Percentiles rank a stretch among this genome's conserved stretches.
These are phyloP conservation scores for Saussurea involucrata DNA, from an alignment of 129 eudicot genomes.

Conservation along the genomic window DNA sequence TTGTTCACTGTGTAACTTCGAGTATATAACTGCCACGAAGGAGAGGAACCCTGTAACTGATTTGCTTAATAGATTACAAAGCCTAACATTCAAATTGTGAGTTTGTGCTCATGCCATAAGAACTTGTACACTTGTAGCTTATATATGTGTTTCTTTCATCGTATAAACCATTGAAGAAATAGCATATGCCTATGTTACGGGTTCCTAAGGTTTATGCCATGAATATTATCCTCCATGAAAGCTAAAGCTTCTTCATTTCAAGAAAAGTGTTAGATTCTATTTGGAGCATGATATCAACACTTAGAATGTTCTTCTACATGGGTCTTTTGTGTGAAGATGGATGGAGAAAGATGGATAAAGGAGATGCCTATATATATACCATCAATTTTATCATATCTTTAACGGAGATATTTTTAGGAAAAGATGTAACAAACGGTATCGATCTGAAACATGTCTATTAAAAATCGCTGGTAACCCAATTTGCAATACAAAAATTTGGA, in stretches of 20 bases:
- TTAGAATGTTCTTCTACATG: conserved; percentile 9
- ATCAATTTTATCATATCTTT: not conserved
- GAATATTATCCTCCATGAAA: conserved; percentile 35
- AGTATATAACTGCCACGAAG: conserved; percentile 41
- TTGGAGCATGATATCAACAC: conserved; percentile 24
- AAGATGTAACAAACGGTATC: not conserved
- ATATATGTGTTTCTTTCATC: conserved; percentile 9
- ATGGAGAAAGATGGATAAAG: conserved; percentile 1
- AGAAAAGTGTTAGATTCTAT: conserved; percentile 27
- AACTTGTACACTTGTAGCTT: not conserved
- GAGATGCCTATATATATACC: conserved; percentile 10
- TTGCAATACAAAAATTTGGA: not conserved
- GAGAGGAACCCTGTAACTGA: conserved; percentile 53
- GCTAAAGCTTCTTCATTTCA: conserved; percentile 22
- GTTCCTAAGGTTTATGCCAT: conserved; percentile 34
- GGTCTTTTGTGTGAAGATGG: conserved; percentile 5
- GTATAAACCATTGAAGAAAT: conserved; percentile 37
- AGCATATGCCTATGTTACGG: conserved; percentile 31
- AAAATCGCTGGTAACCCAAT: no score
- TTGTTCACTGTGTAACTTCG: not conserved
- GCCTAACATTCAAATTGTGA: not conserved
- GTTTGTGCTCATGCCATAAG: not conserved
- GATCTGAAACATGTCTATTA: not conserved
- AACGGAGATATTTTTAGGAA: not conserved
- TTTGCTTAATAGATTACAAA: conserved; percentile 30